Evolutionary conservation across 192 early-diverging fungal genomes (phyloP).

Genomic region (Backusella parvicylindrica): DNA sequence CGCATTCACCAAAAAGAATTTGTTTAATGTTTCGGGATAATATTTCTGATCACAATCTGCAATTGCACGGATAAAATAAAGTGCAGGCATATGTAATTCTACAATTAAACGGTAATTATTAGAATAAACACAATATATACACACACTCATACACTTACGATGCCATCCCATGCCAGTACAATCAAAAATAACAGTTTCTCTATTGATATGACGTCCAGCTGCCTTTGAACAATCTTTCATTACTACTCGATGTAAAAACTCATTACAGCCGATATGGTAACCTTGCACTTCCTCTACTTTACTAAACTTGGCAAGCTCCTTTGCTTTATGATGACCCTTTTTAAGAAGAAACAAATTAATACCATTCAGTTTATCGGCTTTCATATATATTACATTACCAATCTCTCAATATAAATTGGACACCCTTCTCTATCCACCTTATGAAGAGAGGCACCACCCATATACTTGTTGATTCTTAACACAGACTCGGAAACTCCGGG

Average conservation of each 20-base stretch:
- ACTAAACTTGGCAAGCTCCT: slow-evolving; percentile 56
- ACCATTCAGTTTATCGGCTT: background rate
- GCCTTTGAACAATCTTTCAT: slow-evolving; percentile 79
- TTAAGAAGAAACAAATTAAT: background rate
- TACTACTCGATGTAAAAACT: slow-evolving; percentile 63
- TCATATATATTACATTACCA: slow-evolving; percentile 47
- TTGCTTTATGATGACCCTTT: slow-evolving; percentile 62
- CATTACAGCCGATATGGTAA: slow-evolving; percentile 68
- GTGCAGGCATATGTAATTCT: slow-evolving; percentile 63
- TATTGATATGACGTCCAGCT: slow-evolving; percentile 64
- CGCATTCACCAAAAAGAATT: slow-evolving; percentile 92
- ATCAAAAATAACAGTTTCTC: slow-evolving; percentile 89
- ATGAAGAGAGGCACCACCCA: slow-evolving; percentile 77
- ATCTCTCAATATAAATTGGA: slow-evolving; percentile 89
- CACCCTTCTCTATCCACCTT: slow-evolving; percentile 88
- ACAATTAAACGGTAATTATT: background rate
- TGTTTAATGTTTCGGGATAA: slow-evolving; percentile 92
- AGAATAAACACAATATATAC: background rate
- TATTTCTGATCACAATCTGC: slow-evolving; percentile 87
- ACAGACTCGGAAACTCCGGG: slow-evolving; percentile 61
- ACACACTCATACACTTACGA: slow-evolving; percentile 45
- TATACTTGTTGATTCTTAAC: slow-evolving; percentile 55
- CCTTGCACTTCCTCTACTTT: slow-evolving; percentile 60
- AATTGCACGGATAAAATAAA: slow-evolving; percentile 68
- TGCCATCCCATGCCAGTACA: slow-evolving; percentile 81